Percentiles rank a stretch among this genome's conserved stretches.
Evolutionary conservation across 2,329 filamentous ascomycete genomes (phyloP).

Genomic region (Raffaelea deltoideospora): DNA sequence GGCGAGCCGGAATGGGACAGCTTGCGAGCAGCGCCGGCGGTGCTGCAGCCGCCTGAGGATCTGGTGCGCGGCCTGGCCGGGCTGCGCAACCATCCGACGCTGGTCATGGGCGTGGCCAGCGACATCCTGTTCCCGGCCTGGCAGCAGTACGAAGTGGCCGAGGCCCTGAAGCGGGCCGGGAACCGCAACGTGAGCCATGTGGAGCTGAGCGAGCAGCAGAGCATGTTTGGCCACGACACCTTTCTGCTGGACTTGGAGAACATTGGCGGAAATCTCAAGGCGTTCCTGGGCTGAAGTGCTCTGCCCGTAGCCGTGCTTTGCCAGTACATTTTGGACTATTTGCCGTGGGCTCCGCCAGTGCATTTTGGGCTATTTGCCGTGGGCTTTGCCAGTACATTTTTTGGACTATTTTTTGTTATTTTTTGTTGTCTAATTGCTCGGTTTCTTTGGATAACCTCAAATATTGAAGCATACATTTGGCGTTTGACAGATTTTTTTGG

Average conservation of each 20-base stretch:
- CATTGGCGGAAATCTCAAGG: conserved; percentile 68
- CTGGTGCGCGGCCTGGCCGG: conserved; percentile 59
- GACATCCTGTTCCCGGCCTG: conserved; percentile 96
- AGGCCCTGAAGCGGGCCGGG: conserved; percentile 61
- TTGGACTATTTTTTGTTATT: neutral
- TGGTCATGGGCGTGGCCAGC: conserved; percentile 88
- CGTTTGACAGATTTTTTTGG: too few species aligned
- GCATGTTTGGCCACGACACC: conserved; percentile 90
- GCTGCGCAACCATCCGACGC: conserved; percentile 60
- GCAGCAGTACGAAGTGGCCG: conserved; percentile 91
- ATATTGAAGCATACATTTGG: too few species aligned
- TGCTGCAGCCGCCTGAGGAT: conserved; percentile 50
- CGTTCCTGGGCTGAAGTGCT: conserved; percentile 60
- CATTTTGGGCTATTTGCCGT: neutral
- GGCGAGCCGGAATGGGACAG: too few species aligned
- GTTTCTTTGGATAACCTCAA: too few species aligned
- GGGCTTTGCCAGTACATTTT: too few species aligned
- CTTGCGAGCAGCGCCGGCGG: too few species aligned
- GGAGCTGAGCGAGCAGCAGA: conserved; percentile 87
- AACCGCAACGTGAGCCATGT: conserved; percentile 74
- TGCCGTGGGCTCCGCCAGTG: too few species aligned
- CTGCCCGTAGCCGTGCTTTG: too few species aligned
- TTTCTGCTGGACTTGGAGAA: conserved; percentile 87
- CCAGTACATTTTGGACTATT: neutral
- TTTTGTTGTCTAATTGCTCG: too few species aligned